A percentile compares a stretch with the other conserved stretches of the same genome.
Evolutionary conservation across 257 asterid species (phyloP).

Genomic region (Gardenia jasminoides): DNA sequence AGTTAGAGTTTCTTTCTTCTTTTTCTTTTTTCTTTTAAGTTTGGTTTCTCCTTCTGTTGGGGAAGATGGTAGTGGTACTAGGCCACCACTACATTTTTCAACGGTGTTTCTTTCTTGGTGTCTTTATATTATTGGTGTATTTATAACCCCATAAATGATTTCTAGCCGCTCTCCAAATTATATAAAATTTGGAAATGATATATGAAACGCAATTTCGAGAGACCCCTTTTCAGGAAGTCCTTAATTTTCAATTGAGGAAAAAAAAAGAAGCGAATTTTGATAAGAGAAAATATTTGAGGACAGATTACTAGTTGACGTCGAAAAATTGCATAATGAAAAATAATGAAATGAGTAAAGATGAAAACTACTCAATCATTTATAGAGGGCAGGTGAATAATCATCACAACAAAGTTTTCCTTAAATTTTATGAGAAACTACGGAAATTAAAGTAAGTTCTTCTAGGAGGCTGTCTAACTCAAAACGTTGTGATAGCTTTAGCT

Average conservation of each 20-base stretch:
- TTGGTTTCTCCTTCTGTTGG: too few species aligned
- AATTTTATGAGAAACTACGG: neutral
- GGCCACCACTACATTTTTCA: too few species aligned
- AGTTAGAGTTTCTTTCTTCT: too few species aligned
- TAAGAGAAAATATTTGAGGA: neutral
- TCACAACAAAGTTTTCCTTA: neutral
- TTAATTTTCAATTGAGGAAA: neutral
- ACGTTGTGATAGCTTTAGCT: neutral
- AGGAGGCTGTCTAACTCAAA: constrained; percentile 8
- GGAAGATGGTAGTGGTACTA: too few species aligned
- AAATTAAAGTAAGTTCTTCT: neutral
- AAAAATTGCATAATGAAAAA: neutral
- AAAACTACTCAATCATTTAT: neutral
- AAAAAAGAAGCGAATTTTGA: too few species aligned
- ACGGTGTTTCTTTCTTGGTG: too few species aligned
- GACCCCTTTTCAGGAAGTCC: neutral
- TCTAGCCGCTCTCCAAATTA: neutral
- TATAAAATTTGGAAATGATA: neutral
- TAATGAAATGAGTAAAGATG: neutral
- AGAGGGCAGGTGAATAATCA: neutral
- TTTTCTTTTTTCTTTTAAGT: too few species aligned
- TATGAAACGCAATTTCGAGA: neutral
- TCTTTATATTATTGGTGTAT: neutral
- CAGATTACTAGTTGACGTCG: neutral
- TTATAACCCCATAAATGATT: neutral